Evolutionary conservation across 2,329 filamentous ascomycete genomes (phyloP).

Genomic region (Aspergillus thermomutatus): DNA sequence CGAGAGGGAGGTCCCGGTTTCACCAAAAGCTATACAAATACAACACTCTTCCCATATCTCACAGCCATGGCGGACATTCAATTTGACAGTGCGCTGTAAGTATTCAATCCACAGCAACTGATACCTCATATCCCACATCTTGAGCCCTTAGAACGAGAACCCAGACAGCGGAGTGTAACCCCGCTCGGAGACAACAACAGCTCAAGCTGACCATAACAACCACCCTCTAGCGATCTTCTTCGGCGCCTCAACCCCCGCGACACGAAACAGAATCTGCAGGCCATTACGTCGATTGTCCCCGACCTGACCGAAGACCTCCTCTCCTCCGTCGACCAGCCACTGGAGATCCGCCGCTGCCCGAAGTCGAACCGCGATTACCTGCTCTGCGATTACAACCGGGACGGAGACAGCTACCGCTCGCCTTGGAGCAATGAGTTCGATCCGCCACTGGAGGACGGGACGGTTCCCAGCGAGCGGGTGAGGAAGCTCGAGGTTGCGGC

Average conservation of each 20-base stretch:
- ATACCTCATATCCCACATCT: neutral
- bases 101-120: neutral
- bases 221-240: constrained; percentile 76
- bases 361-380: constrained; percentile 93
- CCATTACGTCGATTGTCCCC: constrained; percentile 83
- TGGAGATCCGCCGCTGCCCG: constrained; percentile 79
- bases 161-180: constrained; percentile 15
- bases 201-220: constrained; percentile 25
- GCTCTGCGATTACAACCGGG: constrained; percentile 98
- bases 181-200: constrained; percentile 15
- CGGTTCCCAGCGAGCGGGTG: constrained; percentile 84
- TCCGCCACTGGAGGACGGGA: constrained; percentile 81
- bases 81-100: constrained; percentile 52
- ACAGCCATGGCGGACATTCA: constrained; percentile 45
- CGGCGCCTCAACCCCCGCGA: constrained; percentile 94
- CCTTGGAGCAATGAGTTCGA: constrained; percentile 99
- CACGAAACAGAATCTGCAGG: constrained; percentile 81
- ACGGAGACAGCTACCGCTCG: constrained; percentile 94
- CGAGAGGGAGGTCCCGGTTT: neutral
- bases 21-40: constrained; percentile 15
- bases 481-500: constrained; percentile 90
- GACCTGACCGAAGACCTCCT: constrained; percentile 96
- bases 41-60: constrained; percentile 7
- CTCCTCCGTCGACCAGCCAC: constrained; percentile 93
- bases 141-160: neutral